phyloP scores from a whole-genome alignment of 805 yeast species.

The Ogataea siamensis region DNA sequence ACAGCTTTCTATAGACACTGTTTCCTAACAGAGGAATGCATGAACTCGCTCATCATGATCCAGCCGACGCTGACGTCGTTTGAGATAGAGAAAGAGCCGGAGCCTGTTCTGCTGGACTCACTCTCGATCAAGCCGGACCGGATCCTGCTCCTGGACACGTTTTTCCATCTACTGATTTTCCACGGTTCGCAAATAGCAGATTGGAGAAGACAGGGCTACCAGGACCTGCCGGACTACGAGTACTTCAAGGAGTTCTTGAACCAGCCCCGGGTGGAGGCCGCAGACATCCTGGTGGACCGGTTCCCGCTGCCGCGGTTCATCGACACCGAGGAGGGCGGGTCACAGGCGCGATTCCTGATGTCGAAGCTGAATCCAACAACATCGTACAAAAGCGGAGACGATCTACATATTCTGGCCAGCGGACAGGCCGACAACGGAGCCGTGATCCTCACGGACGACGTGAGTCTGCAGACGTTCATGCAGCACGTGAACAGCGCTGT shows the following conservation, averaged over 20 bases:
- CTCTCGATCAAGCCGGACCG: constrained; percentile 56
- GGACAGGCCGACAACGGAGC: constrained; percentile 36
- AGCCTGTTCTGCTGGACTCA: constrained; percentile 63
- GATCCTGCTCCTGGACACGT: constrained; percentile 61
- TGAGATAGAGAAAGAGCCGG: constrained; percentile 56
- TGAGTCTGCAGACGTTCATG: constrained; percentile 55
- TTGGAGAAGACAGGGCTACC: constrained; percentile 66
- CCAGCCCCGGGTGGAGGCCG: constrained; percentile 63
- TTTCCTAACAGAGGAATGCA: constrained; percentile 58
- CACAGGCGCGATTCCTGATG: constrained; percentile 69
- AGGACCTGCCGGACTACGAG: constrained; percentile 56
- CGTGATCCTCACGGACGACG: constrained; percentile 57
- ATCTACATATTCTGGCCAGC: constrained; percentile 17
- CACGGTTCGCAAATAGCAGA: constrained; percentile 67
- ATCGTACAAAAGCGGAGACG: constrained; percentile 41
- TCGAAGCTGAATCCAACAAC: constrained; percentile 70
- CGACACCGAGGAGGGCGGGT: constrained; percentile 74
- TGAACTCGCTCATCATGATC: constrained; percentile 61
- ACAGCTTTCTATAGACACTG: constrained; percentile 63
- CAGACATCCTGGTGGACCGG: constrained; percentile 60
- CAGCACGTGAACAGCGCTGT: constrained; percentile 45
- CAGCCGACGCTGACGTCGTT: constrained; percentile 66
- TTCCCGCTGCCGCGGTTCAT: constrained; percentile 72
- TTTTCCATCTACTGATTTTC: constrained; percentile 64
- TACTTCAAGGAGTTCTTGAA: constrained; percentile 59